Conservation (phyloP, 106 monocot species). For the Phalaenopsis aphrodite region DNA sequence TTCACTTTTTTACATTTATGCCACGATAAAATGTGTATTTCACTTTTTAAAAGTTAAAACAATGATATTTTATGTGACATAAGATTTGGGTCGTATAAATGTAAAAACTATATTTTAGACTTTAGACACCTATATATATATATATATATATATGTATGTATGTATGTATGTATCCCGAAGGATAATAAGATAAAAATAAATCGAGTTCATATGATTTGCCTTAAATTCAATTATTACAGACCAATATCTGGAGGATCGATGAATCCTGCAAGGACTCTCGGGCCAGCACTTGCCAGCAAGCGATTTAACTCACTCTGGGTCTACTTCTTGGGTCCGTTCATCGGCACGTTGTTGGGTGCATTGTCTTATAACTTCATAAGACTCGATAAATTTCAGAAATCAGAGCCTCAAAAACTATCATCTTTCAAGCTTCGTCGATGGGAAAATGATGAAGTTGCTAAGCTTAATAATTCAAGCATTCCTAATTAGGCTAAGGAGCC, state of each 20-base stretch:
- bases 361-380: constrained; percentile 49
- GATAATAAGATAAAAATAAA: too few species aligned
- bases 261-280: constrained; percentile 71
- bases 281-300: constrained; percentile 60
- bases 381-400: not conserved
- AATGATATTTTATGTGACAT: too few species aligned
- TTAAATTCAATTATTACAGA: constrained; percentile 21
- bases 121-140: too few species aligned
- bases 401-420: constrained; percentile 14
- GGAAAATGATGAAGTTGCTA: constrained; percentile 18
- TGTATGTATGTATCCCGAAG: not conserved
- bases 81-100: too few species aligned
- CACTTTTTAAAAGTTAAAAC: too few species aligned
- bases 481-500: not conserved
- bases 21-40: too few species aligned
- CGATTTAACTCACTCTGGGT: constrained; percentile 47
- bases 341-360: constrained; percentile 47
- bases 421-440: constrained; percentile 51
- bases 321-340: constrained; percentile 49
- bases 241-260: constrained; percentile 77
- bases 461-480: not conserved
- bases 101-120: too few species aligned
- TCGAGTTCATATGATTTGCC: not conserved
- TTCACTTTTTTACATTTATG: too few species aligned
- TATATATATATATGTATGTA: not conserved